These are phyloP conservation scores for Oxytropis ochrocephala DNA, from an alignment of 306 rosid genomes.

Conservation along the genomic window DNA sequence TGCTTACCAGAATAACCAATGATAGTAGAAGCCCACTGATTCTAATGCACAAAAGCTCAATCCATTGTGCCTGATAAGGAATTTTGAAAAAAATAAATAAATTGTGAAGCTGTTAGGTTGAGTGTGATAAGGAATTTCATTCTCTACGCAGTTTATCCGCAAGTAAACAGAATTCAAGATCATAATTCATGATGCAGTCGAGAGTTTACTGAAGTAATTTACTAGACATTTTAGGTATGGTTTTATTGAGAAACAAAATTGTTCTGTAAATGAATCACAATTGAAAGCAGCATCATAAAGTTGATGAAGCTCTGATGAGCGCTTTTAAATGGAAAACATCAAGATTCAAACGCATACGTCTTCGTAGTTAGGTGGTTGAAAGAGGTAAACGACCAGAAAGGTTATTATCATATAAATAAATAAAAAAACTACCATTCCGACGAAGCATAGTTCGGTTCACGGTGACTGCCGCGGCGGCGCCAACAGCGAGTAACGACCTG, in stretches of 20 bases:
- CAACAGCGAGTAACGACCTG: background rate
- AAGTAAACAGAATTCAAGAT: background rate
- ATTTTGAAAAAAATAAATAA: background rate
- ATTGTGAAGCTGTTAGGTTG: too few relatives aligned
- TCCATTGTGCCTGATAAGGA: slow-evolving; percentile 46
- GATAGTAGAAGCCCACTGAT: slow-evolving; percentile 57
- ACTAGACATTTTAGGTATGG: background rate
- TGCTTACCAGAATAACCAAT: slow-evolving; percentile 58
- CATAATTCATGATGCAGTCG: background rate
- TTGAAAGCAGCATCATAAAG: background rate
- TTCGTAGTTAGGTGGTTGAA: background rate
- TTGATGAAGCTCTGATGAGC: background rate
- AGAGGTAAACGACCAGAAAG: background rate
- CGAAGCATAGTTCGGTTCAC: background rate
- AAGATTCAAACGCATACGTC: background rate
- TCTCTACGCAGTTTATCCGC: background rate
- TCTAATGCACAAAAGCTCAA: slow-evolving; percentile 56
- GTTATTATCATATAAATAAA: background rate
- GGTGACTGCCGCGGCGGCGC: background rate
- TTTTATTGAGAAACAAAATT: background rate
- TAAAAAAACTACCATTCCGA: background rate
- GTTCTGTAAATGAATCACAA: background rate
- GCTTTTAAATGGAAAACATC: background rate
- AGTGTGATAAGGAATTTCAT: too few relatives aligned
- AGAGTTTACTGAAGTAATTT: background rate